phyloP scores from a whole-genome alignment of 2,329 filamentous ascomycete genomes.

The Fusarium penzigii region DNA sequence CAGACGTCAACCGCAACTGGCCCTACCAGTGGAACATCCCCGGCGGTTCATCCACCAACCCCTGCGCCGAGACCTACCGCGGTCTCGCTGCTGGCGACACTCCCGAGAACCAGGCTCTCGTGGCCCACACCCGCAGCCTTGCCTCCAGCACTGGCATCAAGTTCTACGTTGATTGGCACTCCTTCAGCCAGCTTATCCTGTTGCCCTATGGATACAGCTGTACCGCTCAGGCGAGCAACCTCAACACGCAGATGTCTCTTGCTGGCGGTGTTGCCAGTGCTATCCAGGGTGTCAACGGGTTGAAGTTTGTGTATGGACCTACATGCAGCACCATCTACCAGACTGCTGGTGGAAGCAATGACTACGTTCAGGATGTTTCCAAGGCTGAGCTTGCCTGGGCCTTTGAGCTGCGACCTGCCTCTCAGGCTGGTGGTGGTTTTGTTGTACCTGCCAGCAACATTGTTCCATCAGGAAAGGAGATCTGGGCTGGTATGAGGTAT shows the following conservation, averaged over 20 bases:
- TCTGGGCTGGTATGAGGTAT: constrained; percentile 47
- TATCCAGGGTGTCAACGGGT: constrained; percentile 46
- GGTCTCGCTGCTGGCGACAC: constrained; percentile 44
- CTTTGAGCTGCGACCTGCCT: constrained; percentile 39
- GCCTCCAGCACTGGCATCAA: constrained; percentile 48
- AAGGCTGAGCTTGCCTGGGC: constrained; percentile 44
- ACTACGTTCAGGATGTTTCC: constrained; percentile 46
- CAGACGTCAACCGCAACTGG: constrained; percentile 64
- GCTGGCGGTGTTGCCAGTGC: constrained; percentile 51
- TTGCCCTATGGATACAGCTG: constrained; percentile 62
- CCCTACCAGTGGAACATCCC: constrained; percentile 52
- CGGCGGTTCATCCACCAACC: constrained; percentile 52
- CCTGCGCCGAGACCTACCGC: constrained; percentile 52
- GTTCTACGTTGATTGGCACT: constrained; percentile 66
- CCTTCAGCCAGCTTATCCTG: constrained; percentile 62
- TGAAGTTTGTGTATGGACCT: constrained; percentile 46
- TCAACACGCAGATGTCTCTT: constrained; percentile 50
- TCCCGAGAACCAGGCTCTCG: constrained; percentile 53
- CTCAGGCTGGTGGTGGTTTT: constrained; percentile 26
- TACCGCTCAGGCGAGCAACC: constrained; percentile 45
- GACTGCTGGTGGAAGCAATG: constrained; percentile 48
- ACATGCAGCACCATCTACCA: constrained; percentile 64
- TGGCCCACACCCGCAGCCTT: constrained; percentile 31
- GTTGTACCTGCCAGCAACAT: constrained; percentile 33
- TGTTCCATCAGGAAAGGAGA: constrained; percentile 44